Evolutionary conservation across 1,284 basidiomycete genomes (phyloP).

Genomic region (Naganishia albida): DNA sequence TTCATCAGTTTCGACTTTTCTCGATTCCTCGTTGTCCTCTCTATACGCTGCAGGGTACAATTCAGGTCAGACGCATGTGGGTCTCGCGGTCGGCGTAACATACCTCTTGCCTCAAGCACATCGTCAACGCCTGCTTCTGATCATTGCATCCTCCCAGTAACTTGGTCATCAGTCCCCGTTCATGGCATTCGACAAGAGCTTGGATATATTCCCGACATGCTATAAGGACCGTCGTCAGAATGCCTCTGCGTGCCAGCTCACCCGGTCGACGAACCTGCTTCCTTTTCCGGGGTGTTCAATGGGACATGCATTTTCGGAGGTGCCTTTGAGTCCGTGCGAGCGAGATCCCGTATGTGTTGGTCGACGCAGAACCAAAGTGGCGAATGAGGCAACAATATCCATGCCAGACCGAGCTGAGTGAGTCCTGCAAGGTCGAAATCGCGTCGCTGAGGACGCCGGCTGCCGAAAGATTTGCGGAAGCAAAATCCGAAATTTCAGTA

Average conservation of each 20-base stretch:
- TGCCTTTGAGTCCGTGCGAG: too few species aligned
- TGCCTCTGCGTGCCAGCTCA: neutral
- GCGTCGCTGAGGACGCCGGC: too few species aligned
- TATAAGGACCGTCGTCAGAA: constrained; percentile 32
- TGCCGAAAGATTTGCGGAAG: too few species aligned
- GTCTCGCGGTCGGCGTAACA: constrained; percentile 38
- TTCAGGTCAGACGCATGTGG: neutral
- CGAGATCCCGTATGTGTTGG: too few species aligned
- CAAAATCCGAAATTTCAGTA: constrained; percentile 24
- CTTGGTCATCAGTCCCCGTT: constrained; percentile 39
- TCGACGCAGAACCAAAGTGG: too few species aligned
- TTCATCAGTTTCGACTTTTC: constrained; percentile 64
- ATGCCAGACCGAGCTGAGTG: too few species aligned
- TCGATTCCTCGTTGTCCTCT: constrained; percentile 68
- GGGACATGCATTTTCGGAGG: constrained; percentile 47
- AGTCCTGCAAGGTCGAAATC: neutral
- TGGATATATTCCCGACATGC: constrained; percentile 50
- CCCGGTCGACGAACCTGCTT: constrained; percentile 43
- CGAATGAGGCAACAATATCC: too few species aligned
- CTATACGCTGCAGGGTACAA: constrained; percentile 60
- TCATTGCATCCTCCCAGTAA: constrained; percentile 62
- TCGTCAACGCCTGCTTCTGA: constrained; percentile 68
- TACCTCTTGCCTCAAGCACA: constrained; percentile 76
- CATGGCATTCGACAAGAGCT: constrained; percentile 51
- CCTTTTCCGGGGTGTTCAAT: constrained; percentile 46